These are phyloP conservation scores for Naumovozyma dairenensis DNA, from an alignment of 805 yeast species.

Conservation along the genomic window DNA sequence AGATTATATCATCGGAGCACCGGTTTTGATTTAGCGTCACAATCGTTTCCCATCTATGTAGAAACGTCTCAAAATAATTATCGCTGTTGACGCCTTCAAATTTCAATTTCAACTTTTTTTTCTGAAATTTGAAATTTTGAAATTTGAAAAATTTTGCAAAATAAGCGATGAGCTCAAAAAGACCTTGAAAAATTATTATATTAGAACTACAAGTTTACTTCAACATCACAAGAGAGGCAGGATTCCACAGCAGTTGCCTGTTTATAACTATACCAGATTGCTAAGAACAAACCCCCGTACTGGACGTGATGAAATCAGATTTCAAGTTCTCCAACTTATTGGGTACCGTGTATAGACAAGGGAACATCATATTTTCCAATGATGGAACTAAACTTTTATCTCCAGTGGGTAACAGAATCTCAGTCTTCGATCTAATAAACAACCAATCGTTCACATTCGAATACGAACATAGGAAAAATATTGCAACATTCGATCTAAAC, in stretches of 20 bases:
- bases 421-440: slow-evolving; percentile 76
- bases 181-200: too few relatives aligned
- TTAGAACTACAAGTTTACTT: too few relatives aligned
- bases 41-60: too few relatives aligned
- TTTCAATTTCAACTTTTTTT: too few relatives aligned
- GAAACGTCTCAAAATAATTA: too few relatives aligned
- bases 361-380: slow-evolving; percentile 75
- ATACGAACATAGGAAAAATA: slow-evolving; percentile 85
- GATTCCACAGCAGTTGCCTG: too few relatives aligned
- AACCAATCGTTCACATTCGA: slow-evolving; percentile 81
- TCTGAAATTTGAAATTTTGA: too few relatives aligned
- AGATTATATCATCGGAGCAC: too few relatives aligned
- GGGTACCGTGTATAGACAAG: slow-evolving; percentile 91
- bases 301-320: slow-evolving; percentile 66
- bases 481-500: slow-evolving; percentile 71
- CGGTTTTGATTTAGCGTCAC: too few relatives aligned
- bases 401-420: slow-evolving; percentile 91
- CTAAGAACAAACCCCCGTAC: not conserved
- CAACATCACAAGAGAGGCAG: not conserved
- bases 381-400: slow-evolving; percentile 78
- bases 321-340: slow-evolving; percentile 77
- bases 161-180: slow-evolving; percentile 4
- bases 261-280: too few relatives aligned
- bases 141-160: too few relatives aligned
- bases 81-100: too few relatives aligned